Conservation (phyloP, 306 rosid species). For the Lathyrus oleraceus region DNA sequence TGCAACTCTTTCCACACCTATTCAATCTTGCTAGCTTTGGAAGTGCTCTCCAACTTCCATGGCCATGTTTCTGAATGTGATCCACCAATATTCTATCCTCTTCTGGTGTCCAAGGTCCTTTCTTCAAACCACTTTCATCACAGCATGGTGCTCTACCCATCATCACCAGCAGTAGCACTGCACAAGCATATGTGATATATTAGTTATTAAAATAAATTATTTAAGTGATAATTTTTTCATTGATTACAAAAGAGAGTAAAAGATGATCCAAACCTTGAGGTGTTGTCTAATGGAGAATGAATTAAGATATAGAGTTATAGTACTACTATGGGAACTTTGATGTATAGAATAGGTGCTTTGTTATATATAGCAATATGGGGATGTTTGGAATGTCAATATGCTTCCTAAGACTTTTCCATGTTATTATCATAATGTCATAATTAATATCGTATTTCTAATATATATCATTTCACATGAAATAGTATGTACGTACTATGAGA, state of each 20-base stretch:
- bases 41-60: slow-evolving; percentile 82
- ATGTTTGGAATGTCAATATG: slow-evolving; percentile 2
- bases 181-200: not conserved
- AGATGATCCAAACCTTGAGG: slow-evolving; percentile 30
- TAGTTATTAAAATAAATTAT: not conserved
- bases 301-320: not conserved
- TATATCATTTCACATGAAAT: no score
- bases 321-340: not conserved
- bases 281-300: slow-evolving; percentile 27
- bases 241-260: slow-evolving; percentile 5
- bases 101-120: slow-evolving; percentile 58
- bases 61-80: slow-evolving; percentile 58
- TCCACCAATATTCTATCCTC: slow-evolving; percentile 45
- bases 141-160: slow-evolving; percentile 42
- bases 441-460: no score
- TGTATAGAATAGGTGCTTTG: not conserved
- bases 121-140: slow-evolving; percentile 48
- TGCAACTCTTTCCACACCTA: slow-evolving; percentile 81
- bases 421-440: no score
- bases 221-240: not conserved
- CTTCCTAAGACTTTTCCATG: not conserved
- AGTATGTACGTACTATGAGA: no score
- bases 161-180: slow-evolving; percentile 26
- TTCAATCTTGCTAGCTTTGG: slow-evolving; percentile 80
- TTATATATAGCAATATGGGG: not conserved